Evolutionary conservation across 768 basidiomycete genomes (phyloP), one percentile per base, ranked within the genome.

Genomic region (Mycena albidolilacea): DNA sequence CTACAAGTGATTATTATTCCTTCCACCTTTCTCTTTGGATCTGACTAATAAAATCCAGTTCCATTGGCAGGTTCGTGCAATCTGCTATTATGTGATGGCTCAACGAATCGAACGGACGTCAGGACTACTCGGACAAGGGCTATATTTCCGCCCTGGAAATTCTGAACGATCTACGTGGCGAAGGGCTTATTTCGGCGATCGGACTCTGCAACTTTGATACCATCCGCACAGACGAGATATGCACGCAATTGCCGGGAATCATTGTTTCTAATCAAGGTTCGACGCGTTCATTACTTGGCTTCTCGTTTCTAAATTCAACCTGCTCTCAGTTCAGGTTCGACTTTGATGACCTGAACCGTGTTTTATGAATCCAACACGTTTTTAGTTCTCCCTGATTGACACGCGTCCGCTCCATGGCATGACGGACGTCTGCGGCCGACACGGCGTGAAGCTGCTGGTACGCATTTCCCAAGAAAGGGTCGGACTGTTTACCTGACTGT

Each of bases 131-230:
- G 17, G 84, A 87, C 76, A 83, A 82, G 52, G 81, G 81, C 10
- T 88, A 88, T 72, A 69, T 88, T 23, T 77, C 76, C 5, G 85
- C 85, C 1, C 77, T 88, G 50, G 84, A 86, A 38, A 82, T 90
- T 71, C 85, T 95, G 5, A 84, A 87, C 21, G 89, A 90, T 69
- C 81, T 95, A 15, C 90, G 88, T 76, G 76, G 81, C 3, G 88
- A 91, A 68, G 90, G 90, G 4, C 77, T 87, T 71, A 91, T 95
- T 74, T 83, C 85, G 19, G 87, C 91, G 7, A 86, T 95, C 21
- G 94, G 94, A 3, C 83, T 95, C 55, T 93, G 92, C 81, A 95
- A 95, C 80, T 95, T 95, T 75, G 94, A 95, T 80, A 81, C 93
- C 1, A 87, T 88, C 61, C 86, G 88, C 62, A 93, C 90, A 52